A percentile compares a stretch with the other conserved stretches of the same genome.
Evolutionary conservation across 2,329 filamentous ascomycete species (phyloP).

Genomic region (Dactylellina drechsleri): DNA sequence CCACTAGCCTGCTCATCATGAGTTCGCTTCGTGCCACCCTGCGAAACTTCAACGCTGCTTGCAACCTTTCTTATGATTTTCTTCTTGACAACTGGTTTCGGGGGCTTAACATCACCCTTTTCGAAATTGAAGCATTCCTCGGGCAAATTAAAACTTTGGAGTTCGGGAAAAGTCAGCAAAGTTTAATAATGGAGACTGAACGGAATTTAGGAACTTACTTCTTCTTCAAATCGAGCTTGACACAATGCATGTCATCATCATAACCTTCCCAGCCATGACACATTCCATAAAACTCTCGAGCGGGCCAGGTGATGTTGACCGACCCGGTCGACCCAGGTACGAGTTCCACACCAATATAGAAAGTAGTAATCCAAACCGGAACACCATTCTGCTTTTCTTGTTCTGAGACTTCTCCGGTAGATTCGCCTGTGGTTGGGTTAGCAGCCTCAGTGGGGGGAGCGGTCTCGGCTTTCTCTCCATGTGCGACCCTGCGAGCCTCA

Average conservation of each 20-base stretch:
- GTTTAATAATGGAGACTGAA: neutral
- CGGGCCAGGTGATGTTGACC: slow-evolving; percentile 74
- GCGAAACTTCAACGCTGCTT: slow-evolving; percentile 41
- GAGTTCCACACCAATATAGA: slow-evolving; percentile 90
- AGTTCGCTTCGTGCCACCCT: slow-evolving; percentile 50
- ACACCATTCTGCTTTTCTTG: slow-evolving; percentile 60
- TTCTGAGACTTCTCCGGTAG: slow-evolving; percentile 57
- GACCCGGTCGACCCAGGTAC: slow-evolving; percentile 69
- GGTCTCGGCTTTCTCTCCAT: slow-evolving; percentile 68
- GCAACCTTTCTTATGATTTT: slow-evolving; percentile 60
- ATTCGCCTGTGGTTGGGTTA: slow-evolving; percentile 57
- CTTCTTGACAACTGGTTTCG: slow-evolving; percentile 69
- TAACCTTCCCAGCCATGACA: slow-evolving; percentile 81
- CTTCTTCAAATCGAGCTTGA: slow-evolving; percentile 84
- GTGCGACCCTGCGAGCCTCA: slow-evolving; percentile 71
- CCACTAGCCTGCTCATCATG: slow-evolving; percentile 41
- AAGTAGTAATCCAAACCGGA: slow-evolving; percentile 85
- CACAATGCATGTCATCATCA: slow-evolving; percentile 76
- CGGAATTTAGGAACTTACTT: slow-evolving; percentile 70
- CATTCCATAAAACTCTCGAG: slow-evolving; percentile 84
- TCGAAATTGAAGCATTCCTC: slow-evolving; percentile 80
- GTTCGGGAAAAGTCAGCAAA: slow-evolving; percentile 26
- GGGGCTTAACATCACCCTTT: slow-evolving; percentile 77
- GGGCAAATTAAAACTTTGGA: slow-evolving; percentile 80
- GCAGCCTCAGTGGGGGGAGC: slow-evolving; percentile 61